Conservation (phyloP, 208 protist species). For the Trichomonas gallinae region DNA sequence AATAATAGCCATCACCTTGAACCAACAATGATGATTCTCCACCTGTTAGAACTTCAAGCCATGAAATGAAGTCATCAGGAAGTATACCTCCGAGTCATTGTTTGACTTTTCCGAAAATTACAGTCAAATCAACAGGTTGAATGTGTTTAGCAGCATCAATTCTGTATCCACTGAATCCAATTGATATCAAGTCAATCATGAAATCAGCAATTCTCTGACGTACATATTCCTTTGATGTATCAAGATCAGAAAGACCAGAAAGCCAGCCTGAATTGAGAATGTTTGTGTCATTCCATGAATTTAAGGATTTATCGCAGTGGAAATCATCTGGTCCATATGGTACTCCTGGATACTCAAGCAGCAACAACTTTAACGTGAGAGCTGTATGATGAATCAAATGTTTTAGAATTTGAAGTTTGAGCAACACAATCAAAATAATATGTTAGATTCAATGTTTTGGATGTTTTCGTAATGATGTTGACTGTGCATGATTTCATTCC, state of each 20-base stretch:
- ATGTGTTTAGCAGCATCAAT: too few species aligned
- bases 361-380: slow-evolving; percentile 25
- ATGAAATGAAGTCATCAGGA: slow-evolving; percentile 48
- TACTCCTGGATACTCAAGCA: slow-evolving; percentile 46
- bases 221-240: slow-evolving; percentile 50
- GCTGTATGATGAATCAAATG: not conserved
- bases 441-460: not conserved
- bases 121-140: slow-evolving; percentile 41
- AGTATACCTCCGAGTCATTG: slow-evolving; percentile 44
- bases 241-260: too few species aligned
- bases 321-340: too few species aligned
- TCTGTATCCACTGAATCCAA: slow-evolving; percentile 42
- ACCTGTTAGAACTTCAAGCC: slow-evolving; percentile 47
- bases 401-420: slow-evolving; percentile 20
- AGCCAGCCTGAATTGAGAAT: slow-evolving; percentile 51
- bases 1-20: slow-evolving; percentile 39
- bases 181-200: slow-evolving; percentile 39
- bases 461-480: too few species aligned
- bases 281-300: slow-evolving; percentile 50
- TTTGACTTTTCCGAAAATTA: slow-evolving; percentile 47
- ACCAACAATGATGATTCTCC: slow-evolving; percentile 49
- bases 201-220: slow-evolving; percentile 51
- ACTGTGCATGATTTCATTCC: too few species aligned
- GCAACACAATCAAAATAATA: slow-evolving; percentile 40
- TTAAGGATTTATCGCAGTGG: slow-evolving; percentile 48